Percentiles rank a stretch among this genome's conserved stretches.
Conservation (phyloP, 169 alveolate genomes). For the Plasmodium relictum region DNA sequence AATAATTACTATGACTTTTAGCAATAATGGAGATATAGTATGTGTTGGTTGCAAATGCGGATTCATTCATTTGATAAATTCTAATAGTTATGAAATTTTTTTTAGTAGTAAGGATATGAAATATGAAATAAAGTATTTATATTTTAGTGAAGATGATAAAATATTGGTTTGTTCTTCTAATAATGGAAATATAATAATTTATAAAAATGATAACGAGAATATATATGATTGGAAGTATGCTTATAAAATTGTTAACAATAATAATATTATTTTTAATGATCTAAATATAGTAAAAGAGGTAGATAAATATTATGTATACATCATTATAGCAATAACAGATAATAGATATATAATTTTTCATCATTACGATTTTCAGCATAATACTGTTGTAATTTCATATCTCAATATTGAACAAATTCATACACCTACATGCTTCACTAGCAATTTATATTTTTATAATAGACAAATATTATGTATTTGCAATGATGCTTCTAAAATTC, state of each 20-base stretch:
- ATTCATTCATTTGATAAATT: conserved; percentile 24
- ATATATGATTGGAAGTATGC: conserved; percentile 49
- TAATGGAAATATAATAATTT: conserved; percentile 63
- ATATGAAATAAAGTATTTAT: conserved; percentile 41
- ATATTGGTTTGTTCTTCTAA: conserved; percentile 33
- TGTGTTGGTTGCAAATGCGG: conserved; percentile 76
- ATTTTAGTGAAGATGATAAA: conserved; percentile 70
- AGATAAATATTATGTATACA: conserved; percentile 25
- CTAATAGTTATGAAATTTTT: conserved; percentile 14
- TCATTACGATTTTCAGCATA: conserved; percentile 41
- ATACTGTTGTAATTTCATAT: conserved; percentile 43
- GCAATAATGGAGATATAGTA: conserved; percentile 37
- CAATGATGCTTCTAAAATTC: conserved; percentile 54
- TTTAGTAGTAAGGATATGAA: conserved; percentile 71
- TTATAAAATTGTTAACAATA: conserved; percentile 59
- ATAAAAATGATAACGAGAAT: conserved; percentile 25
- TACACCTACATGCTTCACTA: conserved; percentile 58
- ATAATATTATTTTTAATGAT: conserved; percentile 40
- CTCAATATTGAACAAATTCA: conserved; percentile 41
- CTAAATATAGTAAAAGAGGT: conserved; percentile 24
- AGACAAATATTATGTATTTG: conserved; percentile 66
- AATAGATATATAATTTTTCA: conserved; percentile 41
- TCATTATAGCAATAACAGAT: conserved; percentile 51
- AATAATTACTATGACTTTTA: conserved; percentile 48
- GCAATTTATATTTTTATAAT: conserved; percentile 44